Evolutionary conservation across 768 basidiomycete genomes (phyloP).

Genomic region (Russula compacta): DNA sequence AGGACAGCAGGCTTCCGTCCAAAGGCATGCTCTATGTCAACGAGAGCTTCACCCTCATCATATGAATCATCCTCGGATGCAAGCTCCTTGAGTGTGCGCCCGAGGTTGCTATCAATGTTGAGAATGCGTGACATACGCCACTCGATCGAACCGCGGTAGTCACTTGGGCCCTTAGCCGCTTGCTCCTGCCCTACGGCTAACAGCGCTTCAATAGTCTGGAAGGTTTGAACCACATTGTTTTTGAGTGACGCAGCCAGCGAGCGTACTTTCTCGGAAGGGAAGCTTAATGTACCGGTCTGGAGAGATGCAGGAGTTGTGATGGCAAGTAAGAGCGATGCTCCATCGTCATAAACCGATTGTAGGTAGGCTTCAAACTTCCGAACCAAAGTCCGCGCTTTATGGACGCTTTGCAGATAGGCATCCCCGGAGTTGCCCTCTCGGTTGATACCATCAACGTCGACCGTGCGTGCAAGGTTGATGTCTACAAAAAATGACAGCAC

Average conservation of each 20-base stretch:
- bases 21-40: slow-evolving; percentile 50
- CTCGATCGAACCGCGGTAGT: slow-evolving; percentile 68
- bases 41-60: slow-evolving; percentile 43
- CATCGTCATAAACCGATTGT: slow-evolving; percentile 71
- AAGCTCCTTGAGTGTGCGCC: slow-evolving; percentile 27
- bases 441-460: slow-evolving; percentile 73
- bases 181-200: slow-evolving; percentile 61
- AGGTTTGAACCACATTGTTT: slow-evolving; percentile 46
- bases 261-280: slow-evolving; percentile 22
- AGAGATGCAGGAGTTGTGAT: slow-evolving; percentile 38
- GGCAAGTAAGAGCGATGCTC: slow-evolving; percentile 47
- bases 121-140: slow-evolving; percentile 69
- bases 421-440: slow-evolving; percentile 39
- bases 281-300: background rate
- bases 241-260: slow-evolving; percentile 42
- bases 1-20: slow-evolving; percentile 25
- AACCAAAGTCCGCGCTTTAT: slow-evolving; percentile 56
- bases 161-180: slow-evolving; percentile 55
- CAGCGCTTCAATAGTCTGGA: slow-evolving; percentile 54
- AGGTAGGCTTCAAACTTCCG: slow-evolving; percentile 60
- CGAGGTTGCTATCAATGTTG: slow-evolving; percentile 42
- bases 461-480: slow-evolving; percentile 69
- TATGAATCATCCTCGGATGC: slow-evolving; percentile 28
- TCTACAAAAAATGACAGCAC: slow-evolving; percentile 55
- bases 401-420: slow-evolving; percentile 55